Base-by-base conservation (phyloP, 2,329 filamentous ascomycete genomes). In the Pseudopyricularia cyperi region DNA sequence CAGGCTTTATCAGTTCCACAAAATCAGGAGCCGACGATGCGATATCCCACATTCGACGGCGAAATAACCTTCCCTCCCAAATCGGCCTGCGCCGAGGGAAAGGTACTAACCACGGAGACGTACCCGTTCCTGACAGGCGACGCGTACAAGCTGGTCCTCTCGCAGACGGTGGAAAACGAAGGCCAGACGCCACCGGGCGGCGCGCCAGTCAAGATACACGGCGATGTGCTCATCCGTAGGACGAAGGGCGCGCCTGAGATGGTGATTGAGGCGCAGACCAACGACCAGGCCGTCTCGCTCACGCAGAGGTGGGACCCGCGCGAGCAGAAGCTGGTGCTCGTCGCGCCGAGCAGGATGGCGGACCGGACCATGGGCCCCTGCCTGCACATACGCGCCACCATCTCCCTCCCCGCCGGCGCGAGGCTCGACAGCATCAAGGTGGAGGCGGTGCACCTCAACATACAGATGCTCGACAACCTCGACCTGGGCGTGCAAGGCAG, bases 351-450 rank as follows among this genome's bases (percentile, higher is more conserved):
- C 32, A 58, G 53, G 9, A 52, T 71, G 47, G 57, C 62, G 14
- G 50, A 57, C 12, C 52, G 57, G 2, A 24, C 37, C 1, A 55
- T 59, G 7, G 52, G 55, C 44, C 72, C 74, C 1, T 79, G 76
- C 57, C 63, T 79, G 19, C 68, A 71, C 54, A 64, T 79, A 53
- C 68, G 67, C 11, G 63, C 66, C 15, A 78, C 72, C 3, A 59
- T 76, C 42, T 74, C 68, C 65, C 66, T 73, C 0, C 76, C 76
- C 7, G 60, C 63, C 4, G 57, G 17, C 17, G 22, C 28, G 17
- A 42, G 63, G 8, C 61, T 80, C 12, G 57, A 66, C 14, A 52
- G 42, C 3, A 58, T 79, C 7, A 49, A 52, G 7, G 56, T 77
- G 15, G 57, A 62, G 17, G 60, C 65, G 3, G 55, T 65, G 9